Evolutionary conservation across 1,284 basidiomycete genomes (phyloP), one percentile per base, ranked within the genome.

Genomic region (Sanguinoderma infundibulare): DNA sequence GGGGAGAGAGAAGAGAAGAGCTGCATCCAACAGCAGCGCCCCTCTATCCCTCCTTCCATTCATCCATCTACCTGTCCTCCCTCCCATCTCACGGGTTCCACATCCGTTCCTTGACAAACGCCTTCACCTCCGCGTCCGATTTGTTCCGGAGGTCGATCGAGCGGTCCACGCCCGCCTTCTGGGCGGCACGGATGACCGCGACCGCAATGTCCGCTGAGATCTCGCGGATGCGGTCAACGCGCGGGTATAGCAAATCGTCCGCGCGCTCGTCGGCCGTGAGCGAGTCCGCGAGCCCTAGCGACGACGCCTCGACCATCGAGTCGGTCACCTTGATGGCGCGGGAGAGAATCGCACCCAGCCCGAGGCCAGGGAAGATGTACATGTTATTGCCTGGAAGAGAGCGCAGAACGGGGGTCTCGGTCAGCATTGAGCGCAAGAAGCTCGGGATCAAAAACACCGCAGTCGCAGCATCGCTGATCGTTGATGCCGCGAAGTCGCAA

Each of bases 301-400:
- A 87, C 26, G 88, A 82, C 14, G 89, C 86, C 72, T 92, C 90
- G n/a, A 93, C 87, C 91, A 95, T 94, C 66, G 81, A 80, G 73
- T 93, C 89, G 10, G 89, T 91, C 34, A 95, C 87, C 36, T 81
- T 79, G 5, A 81, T 78, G 24, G 86, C 89, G 57, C 87, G 86
- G 42, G 85, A 80, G 46, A 93, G 78, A 68, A 96, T 90, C 8
- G 90, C 81, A 51, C 91, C 94, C 35, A 97, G 82, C 8, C 95
- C 95, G 55, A 96, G 81, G 57, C 86, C 84, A 59, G 87, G 86
- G 79, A 89, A 90, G 71, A 90, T 87, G 72, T 89, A 91, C 90
- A 95, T 94, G 78, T 96, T 96, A 76, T 96, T 96, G 38, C 90
- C 67, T 69, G 53, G 26, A 17, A 36, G 2, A 14, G 44, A 12